Conservation (phyloP, 2,329 filamentous ascomycete genomes). For the Aspergillus aculeatus region DNA sequence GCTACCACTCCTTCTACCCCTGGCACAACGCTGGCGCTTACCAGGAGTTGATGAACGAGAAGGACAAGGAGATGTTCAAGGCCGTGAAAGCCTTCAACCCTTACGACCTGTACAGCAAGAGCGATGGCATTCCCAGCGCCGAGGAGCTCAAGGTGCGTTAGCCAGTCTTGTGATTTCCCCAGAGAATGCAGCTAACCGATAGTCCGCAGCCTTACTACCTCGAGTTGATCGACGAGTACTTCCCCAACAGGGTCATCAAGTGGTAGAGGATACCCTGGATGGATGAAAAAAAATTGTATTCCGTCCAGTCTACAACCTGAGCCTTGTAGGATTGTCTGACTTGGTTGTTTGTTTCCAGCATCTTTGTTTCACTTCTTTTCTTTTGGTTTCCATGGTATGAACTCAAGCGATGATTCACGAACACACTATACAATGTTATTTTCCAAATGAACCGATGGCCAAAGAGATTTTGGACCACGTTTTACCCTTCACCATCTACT, state of each 20-base stretch:
- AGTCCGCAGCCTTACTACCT: constrained; percentile 64
- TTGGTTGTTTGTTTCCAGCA: background rate
- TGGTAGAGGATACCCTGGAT: constrained; percentile 54
- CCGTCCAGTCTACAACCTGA: background rate
- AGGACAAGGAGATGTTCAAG: constrained; percentile 75
- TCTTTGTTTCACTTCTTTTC: too few species aligned
- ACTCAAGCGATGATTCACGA: background rate
- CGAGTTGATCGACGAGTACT: constrained; percentile 72
- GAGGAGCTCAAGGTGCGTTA: constrained; percentile 68
- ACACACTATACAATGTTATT: background rate
- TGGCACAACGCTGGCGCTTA: constrained; percentile 86
- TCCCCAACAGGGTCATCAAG: constrained; percentile 65
- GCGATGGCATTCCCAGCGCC: constrained; percentile 72
- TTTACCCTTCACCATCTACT: too few species aligned
- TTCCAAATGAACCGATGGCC: background rate
- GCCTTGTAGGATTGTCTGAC: background rate
- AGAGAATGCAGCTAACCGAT: constrained; percentile 15
- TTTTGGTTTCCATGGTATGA: background rate
- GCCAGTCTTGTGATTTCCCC: background rate
- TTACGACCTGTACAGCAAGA: constrained; percentile 91
- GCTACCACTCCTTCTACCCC: constrained; percentile 90
- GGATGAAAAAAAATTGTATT: background rate
- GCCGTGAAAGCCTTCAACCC: constrained; percentile 86
- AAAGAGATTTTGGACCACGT: background rate
- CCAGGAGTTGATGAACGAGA: constrained; percentile 75